Evolutionary conservation across 2,329 filamentous ascomycete genomes (phyloP).

Genomic region (Ophiosphaerella narmari): DNA sequence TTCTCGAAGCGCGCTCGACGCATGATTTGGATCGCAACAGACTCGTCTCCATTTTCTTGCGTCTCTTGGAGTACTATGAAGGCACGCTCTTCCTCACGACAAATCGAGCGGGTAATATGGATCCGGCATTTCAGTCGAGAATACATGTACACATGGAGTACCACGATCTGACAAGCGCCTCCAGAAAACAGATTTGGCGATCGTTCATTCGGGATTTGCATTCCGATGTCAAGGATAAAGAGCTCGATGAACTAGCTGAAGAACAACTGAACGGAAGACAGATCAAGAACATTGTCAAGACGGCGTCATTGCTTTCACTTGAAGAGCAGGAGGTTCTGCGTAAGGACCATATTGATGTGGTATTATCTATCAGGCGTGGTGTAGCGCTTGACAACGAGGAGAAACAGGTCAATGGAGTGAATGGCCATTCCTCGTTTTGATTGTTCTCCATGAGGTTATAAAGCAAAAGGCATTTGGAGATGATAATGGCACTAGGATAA

Average conservation of each 20-base stretch:
- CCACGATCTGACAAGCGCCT: constrained; percentile 19
- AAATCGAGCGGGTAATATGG: constrained; percentile 35
- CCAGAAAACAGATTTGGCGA: constrained; percentile 30
- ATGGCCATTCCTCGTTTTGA: too few relatives aligned
- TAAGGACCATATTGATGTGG: too few relatives aligned
- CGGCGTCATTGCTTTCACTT: constrained; percentile 24
- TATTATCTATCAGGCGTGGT: too few relatives aligned
- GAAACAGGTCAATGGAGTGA: too few relatives aligned
- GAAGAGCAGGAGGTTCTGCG: too few relatives aligned
- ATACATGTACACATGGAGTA: constrained; percentile 38
- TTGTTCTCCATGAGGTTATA: too few relatives aligned
- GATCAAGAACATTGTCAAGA: constrained; percentile 53
- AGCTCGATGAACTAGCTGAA: constrained; percentile 46
- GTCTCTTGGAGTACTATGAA: constrained; percentile 35
- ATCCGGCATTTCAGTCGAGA: constrained; percentile 31
- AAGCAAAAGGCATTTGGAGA: too few relatives aligned
- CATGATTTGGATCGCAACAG: constrained; percentile 39
- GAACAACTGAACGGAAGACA: constrained; percentile 55
- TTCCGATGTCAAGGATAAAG: constrained; percentile 16
- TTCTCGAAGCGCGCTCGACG: constrained; percentile 56
- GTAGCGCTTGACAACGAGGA: too few relatives aligned
- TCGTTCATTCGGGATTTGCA: constrained; percentile 25
- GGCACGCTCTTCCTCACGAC: constrained; percentile 42
- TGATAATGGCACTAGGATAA: too few relatives aligned
- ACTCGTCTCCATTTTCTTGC: constrained; percentile 43